These are phyloP conservation scores for Metschnikowia picachoensis DNA, from an alignment of 805 yeast genomes.

Conservation along the genomic window DNA sequence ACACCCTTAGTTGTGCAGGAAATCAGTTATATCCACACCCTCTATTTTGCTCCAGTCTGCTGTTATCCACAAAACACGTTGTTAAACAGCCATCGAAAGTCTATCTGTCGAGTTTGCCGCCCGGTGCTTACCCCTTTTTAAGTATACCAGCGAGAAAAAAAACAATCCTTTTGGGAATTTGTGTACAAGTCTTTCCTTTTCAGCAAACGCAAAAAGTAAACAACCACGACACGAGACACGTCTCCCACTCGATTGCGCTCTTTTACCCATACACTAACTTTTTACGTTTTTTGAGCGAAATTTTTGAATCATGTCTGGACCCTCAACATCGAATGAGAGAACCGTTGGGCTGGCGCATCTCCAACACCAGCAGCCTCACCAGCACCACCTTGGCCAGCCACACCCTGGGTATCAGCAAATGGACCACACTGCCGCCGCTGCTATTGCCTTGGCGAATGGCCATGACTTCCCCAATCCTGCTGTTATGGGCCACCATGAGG, in stretches of 20 bases:
- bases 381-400: conserved; percentile 16
- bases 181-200: not conserved
- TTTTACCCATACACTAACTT: not conserved
- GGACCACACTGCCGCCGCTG: conserved; percentile 23
- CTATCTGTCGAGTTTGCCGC: conserved; percentile 1
- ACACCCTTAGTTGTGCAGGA: conserved; percentile 20
- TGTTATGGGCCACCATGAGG: conserved; percentile 21
- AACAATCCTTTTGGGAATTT: not conserved
- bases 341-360: conserved; percentile 12
- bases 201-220: conserved; percentile 3
- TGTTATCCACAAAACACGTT: not conserved
- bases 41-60: conserved; percentile 8
- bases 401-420: conserved; percentile 19
- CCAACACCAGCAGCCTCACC: conserved; percentile 13
- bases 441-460: conserved; percentile 20
- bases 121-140: conserved; percentile 3
- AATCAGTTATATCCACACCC: conserved; percentile 20
- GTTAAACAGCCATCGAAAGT: not conserved
- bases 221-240: conserved; percentile 10
- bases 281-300: not conserved
- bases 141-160: conserved; percentile 6
- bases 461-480: conserved; percentile 20
- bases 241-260: not conserved
- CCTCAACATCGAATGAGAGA: conserved; percentile 21
- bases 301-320: conserved; percentile 17